Evolutionary conservation across 2,329 filamentous ascomycete genomes (phyloP).

Genomic region (Exserohilum turcica): DNA sequence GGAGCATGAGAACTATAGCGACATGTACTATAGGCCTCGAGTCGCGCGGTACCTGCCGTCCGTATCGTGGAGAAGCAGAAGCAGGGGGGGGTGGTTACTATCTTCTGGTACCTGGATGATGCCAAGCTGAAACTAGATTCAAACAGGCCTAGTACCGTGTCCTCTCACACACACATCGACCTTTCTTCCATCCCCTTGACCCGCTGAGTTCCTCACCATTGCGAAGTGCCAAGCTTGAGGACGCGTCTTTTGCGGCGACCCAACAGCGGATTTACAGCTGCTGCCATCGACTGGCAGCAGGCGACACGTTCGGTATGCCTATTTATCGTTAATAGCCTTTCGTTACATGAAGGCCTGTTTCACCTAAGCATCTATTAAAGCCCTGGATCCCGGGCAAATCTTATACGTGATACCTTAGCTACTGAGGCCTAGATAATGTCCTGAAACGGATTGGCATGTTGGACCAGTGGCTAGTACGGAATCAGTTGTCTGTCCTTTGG

Average conservation of each 20-base stretch:
- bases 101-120: neutral
- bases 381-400: slow-evolving; percentile 7
- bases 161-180: neutral
- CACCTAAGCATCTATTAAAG: neutral
- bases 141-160: neutral
- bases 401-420: neutral
- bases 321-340: neutral
- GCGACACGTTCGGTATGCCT: neutral
- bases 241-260: no score
- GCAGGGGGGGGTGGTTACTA: neutral
- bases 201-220: neutral
- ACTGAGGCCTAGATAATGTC: neutral
- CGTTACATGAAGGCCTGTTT: neutral
- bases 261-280: no score
- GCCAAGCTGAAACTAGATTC: neutral
- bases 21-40: neutral
- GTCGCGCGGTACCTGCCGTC: neutral
- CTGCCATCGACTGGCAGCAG: neutral
- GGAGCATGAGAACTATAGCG: neutral
- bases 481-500: neutral
- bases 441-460: neutral
- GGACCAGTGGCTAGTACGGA: neutral
- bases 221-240: neutral
- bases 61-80: neutral
- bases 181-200: neutral